Base-by-base conservation (phyloP, 169 alveolate genomes). In the Neospora caninum region DNA sequence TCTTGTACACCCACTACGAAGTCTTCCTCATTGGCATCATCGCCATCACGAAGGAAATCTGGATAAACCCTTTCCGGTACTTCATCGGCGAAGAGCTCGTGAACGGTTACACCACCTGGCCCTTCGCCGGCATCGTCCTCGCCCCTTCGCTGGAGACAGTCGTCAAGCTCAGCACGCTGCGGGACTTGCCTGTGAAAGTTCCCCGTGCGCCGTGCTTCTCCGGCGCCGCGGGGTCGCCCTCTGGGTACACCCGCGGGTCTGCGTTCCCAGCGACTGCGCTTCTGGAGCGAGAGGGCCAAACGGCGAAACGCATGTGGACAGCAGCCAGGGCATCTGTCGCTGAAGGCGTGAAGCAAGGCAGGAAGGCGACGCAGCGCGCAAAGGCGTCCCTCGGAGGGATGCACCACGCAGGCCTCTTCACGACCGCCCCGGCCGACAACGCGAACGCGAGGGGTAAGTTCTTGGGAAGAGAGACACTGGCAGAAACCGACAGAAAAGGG, bases 111-210 rank as follows among this genome's bases (percentile, higher is more conserved):
- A 82, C 89, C 67, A 41, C 89, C 29, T 82, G 89, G 89, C 89
- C 87, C 38, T 88, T 88, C 58, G 93, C 93, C 39, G 93, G 93
- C 67, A 92, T 92, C 45, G 95, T 92, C 70, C 64, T 92, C n/a
- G 95, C 95, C 41, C 95, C 95, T 42, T 78, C 88, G 31, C 80
- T 92, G 31, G 92, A 92, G n/a, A 83, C 80, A 10, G 95, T 92
- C 88, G 92, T 88, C 27, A 88, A 88, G 31, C 87, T 88, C 45
- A 88, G 93, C 82, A 42, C 38, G 6, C 54, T 82, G 4, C 89
- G 67, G 67, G 89, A 82, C 25, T 29, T 82, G 25, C 89, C 89
- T 38, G 89, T 82, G 38, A 82, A 82, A 20, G 43, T 82, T 9
- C 89, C 89, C 22, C 39, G 45, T 2, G 86, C 86, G 4, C 45